A percentile compares a stretch with the other conserved stretches of the same genome.
These are phyloP conservation scores for Aureococcus anophagefferens DNA, from an alignment of 108 stramenopile species.

Conservation along the genomic window DNA sequence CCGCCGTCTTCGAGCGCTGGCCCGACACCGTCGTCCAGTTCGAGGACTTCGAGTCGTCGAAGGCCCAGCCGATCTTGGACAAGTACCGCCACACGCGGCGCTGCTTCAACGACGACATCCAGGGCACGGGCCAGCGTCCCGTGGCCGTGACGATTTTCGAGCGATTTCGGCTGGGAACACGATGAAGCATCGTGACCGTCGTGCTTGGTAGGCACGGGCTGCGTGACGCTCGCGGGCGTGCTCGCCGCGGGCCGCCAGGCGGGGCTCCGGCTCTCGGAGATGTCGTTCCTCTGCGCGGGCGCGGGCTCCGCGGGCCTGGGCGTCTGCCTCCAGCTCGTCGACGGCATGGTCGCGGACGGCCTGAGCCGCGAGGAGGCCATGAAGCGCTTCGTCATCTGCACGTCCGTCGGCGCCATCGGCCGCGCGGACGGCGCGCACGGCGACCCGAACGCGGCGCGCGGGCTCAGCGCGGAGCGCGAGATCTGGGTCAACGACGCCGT, in stretches of 20 bases:
- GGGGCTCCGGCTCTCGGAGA: conserved; percentile 49
- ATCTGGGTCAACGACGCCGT: conserved; percentile 63
- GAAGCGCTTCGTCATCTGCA: conserved; percentile 65
- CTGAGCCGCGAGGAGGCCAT: conserved; percentile 35
- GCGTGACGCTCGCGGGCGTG: conserved; percentile 70
- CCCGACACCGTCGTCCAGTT: conserved; percentile 85
- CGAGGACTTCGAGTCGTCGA: conserved; percentile 72
- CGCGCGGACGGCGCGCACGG: not conserved
- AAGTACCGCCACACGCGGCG: too few species aligned
- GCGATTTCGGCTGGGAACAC: too few species aligned
- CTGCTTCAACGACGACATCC: conserved; percentile 99
- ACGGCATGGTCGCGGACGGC: conserved; percentile 27
- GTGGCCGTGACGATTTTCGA: too few species aligned
- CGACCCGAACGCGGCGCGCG: too few species aligned
- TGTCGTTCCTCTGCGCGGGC: conserved; percentile 76
- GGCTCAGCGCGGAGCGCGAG: conserved; percentile 23
- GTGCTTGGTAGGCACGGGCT: too few species aligned
- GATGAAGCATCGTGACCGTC: too few species aligned
- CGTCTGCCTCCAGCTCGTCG: conserved; percentile 63
- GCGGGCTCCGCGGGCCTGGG: conserved; percentile 88
- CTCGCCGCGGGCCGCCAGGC: conserved; percentile 64
- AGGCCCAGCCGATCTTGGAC: too few species aligned
- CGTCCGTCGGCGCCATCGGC: conserved; percentile 47
- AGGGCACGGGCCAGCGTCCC: too few species aligned
- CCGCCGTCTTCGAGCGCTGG: conserved; percentile 81